Conservation (phyloP, 768 basidiomycete species). For the Chiua virens region DNA sequence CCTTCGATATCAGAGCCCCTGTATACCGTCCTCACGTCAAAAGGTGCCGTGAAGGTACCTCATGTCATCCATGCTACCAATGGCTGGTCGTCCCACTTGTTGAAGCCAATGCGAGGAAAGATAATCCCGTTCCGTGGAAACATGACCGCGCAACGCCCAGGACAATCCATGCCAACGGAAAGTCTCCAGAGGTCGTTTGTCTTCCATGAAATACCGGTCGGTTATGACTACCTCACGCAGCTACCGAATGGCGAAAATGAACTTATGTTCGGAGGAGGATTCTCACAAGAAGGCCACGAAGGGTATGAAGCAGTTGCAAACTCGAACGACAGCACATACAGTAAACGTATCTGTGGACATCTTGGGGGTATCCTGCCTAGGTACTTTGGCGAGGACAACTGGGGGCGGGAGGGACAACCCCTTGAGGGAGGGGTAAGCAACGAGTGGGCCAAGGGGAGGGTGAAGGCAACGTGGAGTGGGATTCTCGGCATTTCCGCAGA, state of each 20-base stretch:
- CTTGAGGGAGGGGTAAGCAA: slow-evolving; percentile 6
- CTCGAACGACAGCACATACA: slow-evolving; percentile 38
- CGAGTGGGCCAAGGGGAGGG: slow-evolving; percentile 42
- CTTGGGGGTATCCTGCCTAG: slow-evolving; percentile 47
- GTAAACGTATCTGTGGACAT: slow-evolving; percentile 33
- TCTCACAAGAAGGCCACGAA: slow-evolving; percentile 34
- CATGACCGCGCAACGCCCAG: slow-evolving; percentile 67
- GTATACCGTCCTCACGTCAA: slow-evolving; percentile 61
- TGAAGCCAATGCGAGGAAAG: slow-evolving; percentile 60
- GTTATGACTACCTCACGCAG: slow-evolving; percentile 71
- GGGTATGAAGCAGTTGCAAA: slow-evolving; percentile 37
- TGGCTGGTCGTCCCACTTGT: slow-evolving; percentile 73
- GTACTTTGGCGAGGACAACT: slow-evolving; percentile 50
- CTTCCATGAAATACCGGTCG: slow-evolving; percentile 46
- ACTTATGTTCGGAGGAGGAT: slow-evolving; percentile 66
- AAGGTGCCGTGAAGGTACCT: slow-evolving; percentile 52
- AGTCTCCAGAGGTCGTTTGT: slow-evolving; percentile 52
- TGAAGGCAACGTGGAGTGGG: slow-evolving; percentile 63
- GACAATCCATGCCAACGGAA: slow-evolving; percentile 34
- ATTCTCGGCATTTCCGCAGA: slow-evolving; percentile 65
- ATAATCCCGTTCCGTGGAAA: slow-evolving; percentile 59
- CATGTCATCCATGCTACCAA: slow-evolving; percentile 87
- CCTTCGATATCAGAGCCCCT: slow-evolving; percentile 24
- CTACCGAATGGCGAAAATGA: slow-evolving; percentile 45
- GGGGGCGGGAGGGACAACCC: slow-evolving; percentile 38